Base-by-base conservation (phyloP, 306 rosid genomes). In the Ochetophila trinervis region DNA sequence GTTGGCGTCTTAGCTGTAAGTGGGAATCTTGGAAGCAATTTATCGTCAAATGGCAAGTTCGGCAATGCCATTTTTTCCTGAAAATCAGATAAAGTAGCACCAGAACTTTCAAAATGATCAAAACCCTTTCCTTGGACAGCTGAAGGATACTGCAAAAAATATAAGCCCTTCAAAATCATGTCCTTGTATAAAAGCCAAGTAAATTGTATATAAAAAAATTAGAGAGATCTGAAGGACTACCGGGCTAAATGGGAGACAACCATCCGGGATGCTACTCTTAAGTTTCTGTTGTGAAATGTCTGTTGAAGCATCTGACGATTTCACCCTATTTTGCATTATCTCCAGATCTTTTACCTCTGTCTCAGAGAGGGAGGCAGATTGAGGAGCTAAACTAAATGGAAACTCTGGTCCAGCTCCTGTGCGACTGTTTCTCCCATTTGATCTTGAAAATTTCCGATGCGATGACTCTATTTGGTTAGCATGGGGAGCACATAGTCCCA, bases 401-500 rank as follows among this genome's bases (percentile, higher is more conserved):
- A 90, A 94, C 53, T 94, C 99, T 57, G 88, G 97, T 54, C 91
- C 84, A 84, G 80, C 56, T 65, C 80, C 96, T 32, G 67, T 65
- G 50, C 85, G 75, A 60, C 69, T 80, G 48, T 81, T 84, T 68
- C 89, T 87, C 69, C 90, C 84, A 68, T 84, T 85, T 55, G 86
- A 76, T 74, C 87, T 88, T 1, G 94, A 82, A 73, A 72, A 57
- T 62, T 75, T 90, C 70, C 79, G 75, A 68, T 83, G 87, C 40
- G 87, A 78, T 19, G 94, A 67, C 58, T 86, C 95, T 15, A 72
- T 58, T 70, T 84, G 90, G 76, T 74, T 84, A 64, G 89, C 87
- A 83, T 82, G 86, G 58, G 97, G 95, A 75, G 97, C 99, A 86
- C 95, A 86, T 0, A 94, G 96, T 72, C 99, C 99, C 36, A 94